A percentile compares a stretch with the other conserved stretches of the same genome.
These are phyloP conservation scores for Podospora sp. DNA, from an alignment of 495 filamentous ascomycete genomes.

Conservation along the genomic window DNA sequence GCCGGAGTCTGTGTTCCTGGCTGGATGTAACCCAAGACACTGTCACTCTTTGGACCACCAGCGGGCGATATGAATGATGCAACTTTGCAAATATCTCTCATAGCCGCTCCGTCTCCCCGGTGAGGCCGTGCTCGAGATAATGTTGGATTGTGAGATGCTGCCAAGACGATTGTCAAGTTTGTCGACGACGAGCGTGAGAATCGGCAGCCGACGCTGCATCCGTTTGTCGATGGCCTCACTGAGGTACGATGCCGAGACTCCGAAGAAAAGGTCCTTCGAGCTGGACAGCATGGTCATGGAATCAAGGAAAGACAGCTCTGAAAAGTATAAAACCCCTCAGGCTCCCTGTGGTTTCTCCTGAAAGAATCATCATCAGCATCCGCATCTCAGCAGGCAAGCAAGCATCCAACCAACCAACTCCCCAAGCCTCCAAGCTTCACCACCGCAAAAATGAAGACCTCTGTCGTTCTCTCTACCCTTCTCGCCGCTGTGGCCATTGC, in stretches of 20 bases:
- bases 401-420: neutral
- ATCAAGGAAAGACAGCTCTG: too few species aligned
- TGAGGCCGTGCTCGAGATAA: neutral
- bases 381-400: neutral
- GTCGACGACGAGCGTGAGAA: neutral
- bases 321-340: too few species aligned
- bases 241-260: too few species aligned
- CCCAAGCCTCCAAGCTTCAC: neutral
- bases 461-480: neutral
- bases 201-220: too few species aligned
- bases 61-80: neutral
- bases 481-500: neutral
- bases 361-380: neutral
- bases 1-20: too few species aligned
- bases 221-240: too few species aligned
- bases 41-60: neutral
- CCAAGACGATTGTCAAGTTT: neutral
- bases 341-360: neutral
- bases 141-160: neutral
- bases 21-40: neutral
- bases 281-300: too few species aligned
- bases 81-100: conserved; percentile 3
- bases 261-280: too few species aligned
- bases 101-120: neutral
- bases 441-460: neutral